Base-by-base conservation (phyloP, 2,329 filamentous ascomycete genomes). In the Biscogniauxia sp. region DNA sequence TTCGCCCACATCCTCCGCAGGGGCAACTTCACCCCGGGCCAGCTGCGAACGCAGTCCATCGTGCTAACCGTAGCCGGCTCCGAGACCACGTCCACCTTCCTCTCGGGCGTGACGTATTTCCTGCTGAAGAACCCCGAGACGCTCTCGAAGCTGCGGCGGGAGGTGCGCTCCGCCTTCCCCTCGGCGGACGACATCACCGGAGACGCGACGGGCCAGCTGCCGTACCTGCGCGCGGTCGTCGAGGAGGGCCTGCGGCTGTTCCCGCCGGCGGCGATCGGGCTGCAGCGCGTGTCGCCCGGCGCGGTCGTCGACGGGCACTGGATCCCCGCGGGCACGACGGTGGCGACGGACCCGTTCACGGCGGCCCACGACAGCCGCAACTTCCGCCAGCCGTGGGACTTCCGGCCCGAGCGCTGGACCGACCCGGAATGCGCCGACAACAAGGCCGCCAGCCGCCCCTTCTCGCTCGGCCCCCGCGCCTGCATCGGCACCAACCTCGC, bases 51-150 rank as follows among this genome's bases (percentile, higher is more conserved):
- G 52, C 66, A 74, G 61, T 67, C 71, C 17, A 66, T 62, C 15
- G 63, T 70, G 3, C 65, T 76, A 4, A 69, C 82, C 50, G 67
- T 78, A 7, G 80, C 80, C 7, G 80, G 81, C 2, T 78, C 76
- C 0, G 81, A 83, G 65, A 83, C 81, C 2, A 80, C 79, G 0
- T 78, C 81, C 0, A 80, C 79, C 0, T 68, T 77, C 0, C 69
- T 82, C 3, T 65, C 73, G 58, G 65, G 75, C 60, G 62, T 72
- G 59, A 68, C 72, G 0, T 82, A 73, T 55, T 69, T 76, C 17
- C 68, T 83, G 3, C 65, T 79, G 8, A 70, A 69, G 1, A 72
- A 78, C 54, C 75, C 74, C 0, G 64, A 72, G 1, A 69, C 72
- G 0, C 64, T 80, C 54, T 61, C 68, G 1, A 76, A 72, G 32